These are phyloP conservation scores for Colletotrichum paranaense DNA, from an alignment of 2,329 filamentous ascomycete genomes.

Conservation along the genomic window DNA sequence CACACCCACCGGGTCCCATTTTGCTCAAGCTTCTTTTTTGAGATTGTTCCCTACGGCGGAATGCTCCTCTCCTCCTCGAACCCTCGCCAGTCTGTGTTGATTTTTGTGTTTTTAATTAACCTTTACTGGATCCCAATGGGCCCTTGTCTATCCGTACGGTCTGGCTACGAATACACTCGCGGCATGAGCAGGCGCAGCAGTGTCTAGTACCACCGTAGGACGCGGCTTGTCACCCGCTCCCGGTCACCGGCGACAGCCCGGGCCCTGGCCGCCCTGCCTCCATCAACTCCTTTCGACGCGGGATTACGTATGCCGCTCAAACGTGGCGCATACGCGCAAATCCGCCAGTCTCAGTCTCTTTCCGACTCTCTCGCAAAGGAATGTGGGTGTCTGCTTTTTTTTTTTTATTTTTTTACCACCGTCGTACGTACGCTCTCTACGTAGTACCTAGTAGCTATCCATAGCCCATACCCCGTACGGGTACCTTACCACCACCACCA, in stretches of 20 bases:
- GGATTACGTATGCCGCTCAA: constrained; percentile 32
- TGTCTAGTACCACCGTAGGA: neutral
- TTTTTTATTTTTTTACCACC: no score
- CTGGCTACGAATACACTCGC: no score
- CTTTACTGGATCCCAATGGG: neutral
- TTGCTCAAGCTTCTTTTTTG: neutral
- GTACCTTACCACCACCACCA: neutral
- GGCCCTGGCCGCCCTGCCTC: neutral
- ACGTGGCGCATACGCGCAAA: constrained; percentile 15
- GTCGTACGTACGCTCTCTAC: neutral
- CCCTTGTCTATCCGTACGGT: neutral
- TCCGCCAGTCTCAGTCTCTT: neutral
- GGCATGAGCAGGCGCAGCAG: neutral
- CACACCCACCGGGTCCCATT: neutral
- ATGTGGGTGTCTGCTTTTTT: neutral
- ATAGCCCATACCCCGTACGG: neutral
- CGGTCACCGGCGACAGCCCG: constrained; percentile 6
- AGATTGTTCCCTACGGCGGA: neutral
- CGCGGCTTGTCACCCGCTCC: constrained; percentile 17
- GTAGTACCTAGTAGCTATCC: neutral
- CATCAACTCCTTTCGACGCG: constrained; percentile 11
- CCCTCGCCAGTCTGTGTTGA: neutral
- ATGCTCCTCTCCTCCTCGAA: neutral
- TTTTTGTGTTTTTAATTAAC: neutral
- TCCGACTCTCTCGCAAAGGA: neutral